These are phyloP conservation scores for Tetratostichococcus sp. DNA, from an alignment of 139 green algal genomes.

Conservation along the genomic window DNA sequence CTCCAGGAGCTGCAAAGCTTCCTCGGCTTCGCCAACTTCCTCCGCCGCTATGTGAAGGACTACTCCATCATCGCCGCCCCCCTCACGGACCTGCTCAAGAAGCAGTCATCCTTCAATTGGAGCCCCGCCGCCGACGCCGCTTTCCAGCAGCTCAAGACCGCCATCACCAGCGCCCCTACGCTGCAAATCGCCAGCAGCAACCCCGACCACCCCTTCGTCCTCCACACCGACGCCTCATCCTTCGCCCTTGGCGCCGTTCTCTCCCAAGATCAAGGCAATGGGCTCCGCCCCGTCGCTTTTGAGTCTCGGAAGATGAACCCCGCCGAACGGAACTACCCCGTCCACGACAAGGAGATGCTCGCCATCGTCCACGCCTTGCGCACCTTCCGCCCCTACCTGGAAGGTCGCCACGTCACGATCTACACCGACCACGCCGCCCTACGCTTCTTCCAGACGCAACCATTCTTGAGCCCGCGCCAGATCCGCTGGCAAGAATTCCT, in stretches of 20 bases:
- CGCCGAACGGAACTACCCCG: conserved; percentile 2
- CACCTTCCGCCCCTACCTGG: conserved; percentile 23
- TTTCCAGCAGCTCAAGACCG: conserved; percentile 9
- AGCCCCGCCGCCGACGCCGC: conserved; percentile 5
- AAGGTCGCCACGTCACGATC: conserved; percentile 2
- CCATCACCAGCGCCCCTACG: not conserved
- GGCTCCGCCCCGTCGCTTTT: not conserved
- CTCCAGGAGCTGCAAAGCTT: conserved; percentile 14
- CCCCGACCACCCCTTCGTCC: not conserved
- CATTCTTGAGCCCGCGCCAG: not conserved
- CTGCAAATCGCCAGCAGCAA: conserved; percentile 12
- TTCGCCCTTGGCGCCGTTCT: conserved; percentile 32
- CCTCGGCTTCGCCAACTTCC: conserved; percentile 44
- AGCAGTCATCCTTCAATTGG: conserved; percentile 18
- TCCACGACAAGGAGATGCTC: conserved; percentile 30
- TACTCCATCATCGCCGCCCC: conserved; percentile 23
- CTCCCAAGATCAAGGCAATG: conserved; percentile 21
- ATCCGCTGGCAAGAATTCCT: not conserved
- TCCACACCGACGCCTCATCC: conserved; percentile 22
- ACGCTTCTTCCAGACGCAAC: not conserved
- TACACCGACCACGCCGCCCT: conserved; percentile 2
- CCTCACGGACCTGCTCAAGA: conserved; percentile 22
- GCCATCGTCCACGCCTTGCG: conserved; percentile 23
- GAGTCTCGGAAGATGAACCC: not conserved
- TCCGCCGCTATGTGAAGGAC: conserved; percentile 31